A percentile compares a stretch with the other conserved stretches of the same genome.
These are phyloP conservation scores for Penicillium maclennaniae DNA, from an alignment of 495 filamentous ascomycete genomes.

Conservation along the genomic window DNA sequence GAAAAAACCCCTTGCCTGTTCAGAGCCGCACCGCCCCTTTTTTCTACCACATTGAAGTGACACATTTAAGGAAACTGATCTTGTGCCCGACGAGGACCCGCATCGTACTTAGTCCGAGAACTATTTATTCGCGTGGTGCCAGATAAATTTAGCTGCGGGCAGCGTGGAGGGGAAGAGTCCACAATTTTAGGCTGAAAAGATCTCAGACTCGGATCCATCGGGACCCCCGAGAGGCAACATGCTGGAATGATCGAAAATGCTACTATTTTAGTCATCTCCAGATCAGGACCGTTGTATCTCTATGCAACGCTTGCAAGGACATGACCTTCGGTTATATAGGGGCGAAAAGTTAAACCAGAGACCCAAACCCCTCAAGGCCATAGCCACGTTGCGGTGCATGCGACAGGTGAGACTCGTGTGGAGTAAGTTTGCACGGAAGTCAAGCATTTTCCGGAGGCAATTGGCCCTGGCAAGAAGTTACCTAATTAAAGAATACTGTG, in stretches of 20 bases:
- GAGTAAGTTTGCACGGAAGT: slow-evolving; percentile 5
- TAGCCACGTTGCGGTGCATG: slow-evolving; percentile 8
- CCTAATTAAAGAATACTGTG: not conserved
- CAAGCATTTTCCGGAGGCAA: not conserved
- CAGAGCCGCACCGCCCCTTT: not conserved
- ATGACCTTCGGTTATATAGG: not conserved
- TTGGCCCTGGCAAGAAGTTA: not conserved
- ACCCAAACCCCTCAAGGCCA: not conserved
- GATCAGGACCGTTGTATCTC: not conserved
- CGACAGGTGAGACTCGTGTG: slow-evolving; percentile 5
- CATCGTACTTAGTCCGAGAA: not conserved
- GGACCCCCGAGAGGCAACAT: not conserved
- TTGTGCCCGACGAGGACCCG: not conserved
- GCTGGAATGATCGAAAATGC: not conserved
- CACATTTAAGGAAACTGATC: not conserved
- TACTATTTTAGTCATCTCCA: not conserved
- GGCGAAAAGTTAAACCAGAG: not conserved
- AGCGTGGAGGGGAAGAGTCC: not conserved
- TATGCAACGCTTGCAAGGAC: not conserved
- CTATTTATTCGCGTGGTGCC: not conserved
- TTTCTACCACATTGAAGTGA: not conserved
- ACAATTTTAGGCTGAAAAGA: not conserved
- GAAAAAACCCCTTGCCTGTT: not conserved
- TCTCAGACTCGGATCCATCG: not conserved
- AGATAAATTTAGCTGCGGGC: not conserved